Evolutionary conservation across 1,139 yeast species (phyloP).

Genomic region (Diutina catenulata): DNA sequence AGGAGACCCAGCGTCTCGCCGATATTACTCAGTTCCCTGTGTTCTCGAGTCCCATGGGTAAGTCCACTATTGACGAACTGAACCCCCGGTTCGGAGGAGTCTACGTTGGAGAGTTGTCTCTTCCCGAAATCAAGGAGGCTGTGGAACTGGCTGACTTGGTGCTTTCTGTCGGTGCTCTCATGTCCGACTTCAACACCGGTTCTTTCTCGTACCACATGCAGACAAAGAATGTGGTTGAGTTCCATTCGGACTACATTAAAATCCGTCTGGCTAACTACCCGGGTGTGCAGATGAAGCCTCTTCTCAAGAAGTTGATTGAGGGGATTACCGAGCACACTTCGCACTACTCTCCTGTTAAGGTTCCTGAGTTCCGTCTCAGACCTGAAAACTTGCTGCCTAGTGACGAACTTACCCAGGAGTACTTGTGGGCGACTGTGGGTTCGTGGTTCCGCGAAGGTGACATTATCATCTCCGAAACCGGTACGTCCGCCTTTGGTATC

Average conservation of each 20-base stretch:
- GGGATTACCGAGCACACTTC: slow-evolving; percentile 12
- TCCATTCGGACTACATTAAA: slow-evolving; percentile 82
- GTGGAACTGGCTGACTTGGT: slow-evolving; percentile 73
- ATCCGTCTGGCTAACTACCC: slow-evolving; percentile 68
- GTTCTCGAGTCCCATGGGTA: slow-evolving; percentile 87
- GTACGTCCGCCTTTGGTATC: slow-evolving; percentile 85
- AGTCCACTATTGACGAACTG: slow-evolving; percentile 65
- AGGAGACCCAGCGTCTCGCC: slow-evolving; percentile 52
- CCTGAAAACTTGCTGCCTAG: slow-evolving; percentile 18
- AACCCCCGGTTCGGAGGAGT: slow-evolving; percentile 77
- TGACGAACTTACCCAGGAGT: slow-evolving; percentile 48
- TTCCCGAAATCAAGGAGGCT: slow-evolving; percentile 62
- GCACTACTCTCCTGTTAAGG: slow-evolving; percentile 31
- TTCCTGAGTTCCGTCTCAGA: slow-evolving; percentile 30
- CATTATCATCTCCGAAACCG: slow-evolving; percentile 74
- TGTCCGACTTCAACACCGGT: slow-evolving; percentile 86
- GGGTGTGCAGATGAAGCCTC: slow-evolving; percentile 67
- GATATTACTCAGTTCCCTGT: slow-evolving; percentile 70
- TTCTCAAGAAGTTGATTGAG: slow-evolving; percentile 32
- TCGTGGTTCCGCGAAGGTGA: slow-evolving; percentile 73
- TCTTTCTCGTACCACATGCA: slow-evolving; percentile 74
- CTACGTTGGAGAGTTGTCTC: slow-evolving; percentile 70
- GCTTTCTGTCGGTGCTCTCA: slow-evolving; percentile 67
- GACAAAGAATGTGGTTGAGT: slow-evolving; percentile 72
- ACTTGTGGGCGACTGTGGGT: slow-evolving; percentile 71